A percentile compares a stretch with the other conserved stretches of the same genome.
Evolutionary conservation across 2,329 filamentous ascomycete genomes (phyloP).

Genomic region (Xylaria sp.): DNA sequence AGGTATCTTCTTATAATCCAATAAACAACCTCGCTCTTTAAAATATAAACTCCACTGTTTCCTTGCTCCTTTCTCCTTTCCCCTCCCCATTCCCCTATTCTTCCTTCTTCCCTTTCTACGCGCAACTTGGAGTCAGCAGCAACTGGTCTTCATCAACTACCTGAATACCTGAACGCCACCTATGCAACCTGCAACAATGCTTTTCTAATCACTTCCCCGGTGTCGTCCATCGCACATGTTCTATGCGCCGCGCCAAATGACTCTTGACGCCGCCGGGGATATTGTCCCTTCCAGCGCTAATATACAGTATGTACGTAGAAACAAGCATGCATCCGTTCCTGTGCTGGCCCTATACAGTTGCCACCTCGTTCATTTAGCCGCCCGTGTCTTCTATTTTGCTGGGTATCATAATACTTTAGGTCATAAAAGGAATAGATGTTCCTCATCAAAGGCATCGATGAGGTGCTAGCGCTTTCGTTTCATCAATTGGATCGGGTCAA

Average conservation of each 20-base stretch:
- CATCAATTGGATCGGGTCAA: constrained; percentile 12
- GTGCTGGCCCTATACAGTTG: constrained; percentile 30
- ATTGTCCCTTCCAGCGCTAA: constrained; percentile 27
- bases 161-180: constrained; percentile 44
- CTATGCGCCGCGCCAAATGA: constrained; percentile 21
- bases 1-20: constrained; percentile 35
- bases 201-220: constrained; percentile 27
- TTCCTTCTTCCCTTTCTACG: constrained; percentile 29
- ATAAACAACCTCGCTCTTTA: constrained; percentile 33
- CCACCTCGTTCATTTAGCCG: constrained; percentile 27
- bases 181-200: constrained; percentile 42
- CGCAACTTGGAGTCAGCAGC: constrained; percentile 31
- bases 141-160: constrained; percentile 31
- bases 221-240: constrained; percentile 26
- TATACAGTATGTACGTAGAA: constrained; percentile 39
- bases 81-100: too few relatives aligned
- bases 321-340: constrained; percentile 36
- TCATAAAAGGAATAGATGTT: constrained; percentile 32
- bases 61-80: constrained; percentile 31
- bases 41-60: constrained; percentile 29
- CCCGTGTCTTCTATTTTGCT: constrained; percentile 31
- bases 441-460: constrained; percentile 27
- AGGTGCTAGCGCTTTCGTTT: constrained; percentile 18
- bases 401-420: constrained; percentile 41
- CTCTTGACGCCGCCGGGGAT: constrained; percentile 11